Conservation (phyloP, 805 yeast species). For the Isabelozyma heimii region DNA sequence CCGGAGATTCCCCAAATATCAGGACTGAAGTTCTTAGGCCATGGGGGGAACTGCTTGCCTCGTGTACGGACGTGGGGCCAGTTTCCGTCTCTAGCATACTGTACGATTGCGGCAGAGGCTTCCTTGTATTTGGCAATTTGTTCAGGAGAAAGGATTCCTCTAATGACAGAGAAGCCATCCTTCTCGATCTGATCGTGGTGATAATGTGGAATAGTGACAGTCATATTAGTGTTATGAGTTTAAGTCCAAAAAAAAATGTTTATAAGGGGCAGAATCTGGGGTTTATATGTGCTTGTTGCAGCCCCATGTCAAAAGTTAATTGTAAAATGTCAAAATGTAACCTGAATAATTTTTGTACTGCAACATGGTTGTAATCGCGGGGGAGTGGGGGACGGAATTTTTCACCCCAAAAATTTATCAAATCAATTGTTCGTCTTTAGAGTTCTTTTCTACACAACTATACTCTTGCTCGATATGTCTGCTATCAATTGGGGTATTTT, state of each 20-base stretch:
- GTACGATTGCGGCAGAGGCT: constrained; percentile 38
- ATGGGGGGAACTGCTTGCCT: constrained; percentile 58
- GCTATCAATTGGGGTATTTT: constrained; percentile 45
- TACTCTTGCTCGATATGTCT: background rate
- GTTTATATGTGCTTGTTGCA: background rate
- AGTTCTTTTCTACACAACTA: background rate
- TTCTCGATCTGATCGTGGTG: constrained; percentile 36
- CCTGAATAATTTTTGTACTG: background rate
- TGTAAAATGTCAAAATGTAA: background rate
- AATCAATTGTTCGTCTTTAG: too few species aligned
- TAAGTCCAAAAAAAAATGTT: too few species aligned
- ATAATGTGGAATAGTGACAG: constrained; percentile 11
- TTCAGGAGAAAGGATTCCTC: constrained; percentile 36
- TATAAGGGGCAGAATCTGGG: background rate
- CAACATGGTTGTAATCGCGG: background rate
- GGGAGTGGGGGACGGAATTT: background rate
- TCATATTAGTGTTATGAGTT: background rate
- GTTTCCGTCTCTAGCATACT: constrained; percentile 43
- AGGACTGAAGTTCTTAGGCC: constrained; percentile 49
- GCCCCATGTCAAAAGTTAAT: background rate
- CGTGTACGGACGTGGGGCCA: constrained; percentile 50
- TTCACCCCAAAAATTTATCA: background rate
- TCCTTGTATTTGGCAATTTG: constrained; percentile 34
- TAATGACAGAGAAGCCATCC: constrained; percentile 37
- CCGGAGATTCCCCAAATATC: constrained; percentile 55